phyloP scores from a whole-genome alignment of 768 basidiomycete species.

The Macrocybe gigantea region DNA sequence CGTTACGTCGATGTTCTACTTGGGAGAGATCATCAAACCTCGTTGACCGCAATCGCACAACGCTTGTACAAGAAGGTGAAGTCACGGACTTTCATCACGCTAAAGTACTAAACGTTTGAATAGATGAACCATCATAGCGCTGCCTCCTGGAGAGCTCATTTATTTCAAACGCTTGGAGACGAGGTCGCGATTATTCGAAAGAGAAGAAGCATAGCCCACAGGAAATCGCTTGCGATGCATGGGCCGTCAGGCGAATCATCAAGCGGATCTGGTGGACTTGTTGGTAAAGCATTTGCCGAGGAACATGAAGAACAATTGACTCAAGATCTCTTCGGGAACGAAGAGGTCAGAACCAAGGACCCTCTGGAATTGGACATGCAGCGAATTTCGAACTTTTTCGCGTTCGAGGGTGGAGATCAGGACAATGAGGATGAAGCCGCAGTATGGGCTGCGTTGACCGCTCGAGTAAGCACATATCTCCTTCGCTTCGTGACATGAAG shows the following conservation, averaged over 20 bases:
- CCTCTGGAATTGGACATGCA: conserved; percentile 39
- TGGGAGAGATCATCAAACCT: conserved; percentile 40
- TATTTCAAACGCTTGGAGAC: conserved; percentile 23
- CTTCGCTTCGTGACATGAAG: conserved; percentile 1
- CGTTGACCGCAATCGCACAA: conserved; percentile 27
- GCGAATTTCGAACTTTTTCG: conserved; percentile 49
- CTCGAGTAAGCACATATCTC: conserved; percentile 30
- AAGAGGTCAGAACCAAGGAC: conserved; percentile 3
- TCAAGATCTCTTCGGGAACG: not conserved
- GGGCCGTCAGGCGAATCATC: conserved; percentile 5
- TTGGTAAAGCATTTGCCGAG: conserved; percentile 5
- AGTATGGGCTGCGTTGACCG: conserved; percentile 44
- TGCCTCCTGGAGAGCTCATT: conserved; percentile 44
- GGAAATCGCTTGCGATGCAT: conserved; percentile 26
- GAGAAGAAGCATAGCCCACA: conserved; percentile 41
- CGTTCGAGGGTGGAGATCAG: conserved; percentile 34
- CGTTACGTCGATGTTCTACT: conserved; percentile 40
- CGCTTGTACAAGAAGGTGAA: conserved; percentile 43
- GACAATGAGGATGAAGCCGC: conserved; percentile 36
- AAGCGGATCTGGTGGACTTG: conserved; percentile 4
- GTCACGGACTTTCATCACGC: not conserved
- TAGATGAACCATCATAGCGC: conserved; percentile 58
- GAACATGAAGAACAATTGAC: not conserved
- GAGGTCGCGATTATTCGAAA: conserved; percentile 44
- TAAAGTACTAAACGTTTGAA: conserved; percentile 1